Evolutionary conservation across 2,329 filamentous ascomycete species (phyloP), one percentile per base, ranked within the genome.

Genomic region (Fusarium secorum): DNA sequence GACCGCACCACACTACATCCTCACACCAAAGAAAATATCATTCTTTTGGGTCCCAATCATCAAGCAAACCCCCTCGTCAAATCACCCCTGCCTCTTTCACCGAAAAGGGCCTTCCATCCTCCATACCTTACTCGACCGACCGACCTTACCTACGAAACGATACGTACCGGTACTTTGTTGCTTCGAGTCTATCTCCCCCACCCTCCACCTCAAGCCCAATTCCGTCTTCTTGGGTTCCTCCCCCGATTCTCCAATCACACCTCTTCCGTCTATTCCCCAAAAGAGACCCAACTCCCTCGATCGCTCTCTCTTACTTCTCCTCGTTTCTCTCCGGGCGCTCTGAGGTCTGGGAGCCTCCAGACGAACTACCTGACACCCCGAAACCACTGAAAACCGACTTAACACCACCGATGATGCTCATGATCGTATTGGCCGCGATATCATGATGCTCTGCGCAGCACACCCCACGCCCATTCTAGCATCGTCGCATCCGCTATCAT

Each of bases 381-480:
- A 63, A 51, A 52, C 55, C 36, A 26, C 28, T 52, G 67, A 68
- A 44, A 48, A 24, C 49, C 51, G n/a, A 68, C 46, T 60, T 32
- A 41, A 60, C 64, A 48, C 64, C 68, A 59, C 60, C 62, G 60
- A 78, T 76, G 70, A 80, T 81, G 78, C 77, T 74, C 72, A 75
- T 76, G 71, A 74, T 75, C 64, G 59, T 67, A 66, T 74, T 74
- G 68, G 71, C 66, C 71, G 77, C 77, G 79, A 79, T 80, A 83
- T 81, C 76, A 84, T 84, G 83, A 84, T 80, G 80, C 79, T 77
- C 78, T 78, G 79, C 75, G 79, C 78, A 81, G 76, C 76, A 71
- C 71, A 75, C 70, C 66, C 69, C 64, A 76, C 78, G 79, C 79
- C 78, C 71, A 74, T 73, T 66, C 68, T 71, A 75, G 71, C 76